Evolutionary conservation across 1,284 basidiomycete species (phyloP).

Genomic region (Rhodofomes roseus): DNA sequence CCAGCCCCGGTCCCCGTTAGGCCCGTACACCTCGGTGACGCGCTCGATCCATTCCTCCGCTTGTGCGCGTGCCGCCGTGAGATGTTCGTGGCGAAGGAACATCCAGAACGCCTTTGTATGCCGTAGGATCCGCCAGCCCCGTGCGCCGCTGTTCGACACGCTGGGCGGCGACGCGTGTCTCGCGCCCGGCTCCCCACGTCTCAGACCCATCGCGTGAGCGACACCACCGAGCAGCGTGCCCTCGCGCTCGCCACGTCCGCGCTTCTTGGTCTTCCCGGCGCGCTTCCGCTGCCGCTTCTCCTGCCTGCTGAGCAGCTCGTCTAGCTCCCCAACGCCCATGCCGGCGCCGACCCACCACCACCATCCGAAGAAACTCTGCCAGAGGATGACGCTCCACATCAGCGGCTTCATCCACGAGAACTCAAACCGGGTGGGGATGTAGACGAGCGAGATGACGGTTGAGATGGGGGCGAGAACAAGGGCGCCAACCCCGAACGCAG

Average conservation of each 20-base stretch:
- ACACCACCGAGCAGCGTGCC: constrained; percentile 34
- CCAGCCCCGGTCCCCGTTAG: constrained; percentile 50
- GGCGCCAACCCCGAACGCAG: constrained; percentile 86
- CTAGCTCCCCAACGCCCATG: constrained; percentile 61
- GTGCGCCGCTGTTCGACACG: not conserved
- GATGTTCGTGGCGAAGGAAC: constrained; percentile 51
- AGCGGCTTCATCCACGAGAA: constrained; percentile 84
- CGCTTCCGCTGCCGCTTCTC: constrained; percentile 55
- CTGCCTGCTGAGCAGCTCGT: constrained; percentile 55
- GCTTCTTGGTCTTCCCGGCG: constrained; percentile 34
- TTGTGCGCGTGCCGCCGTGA: constrained; percentile 61
- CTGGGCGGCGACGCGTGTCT: too few species aligned
- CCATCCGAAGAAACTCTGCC: constrained; percentile 92
- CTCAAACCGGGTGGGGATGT: constrained; percentile 77
- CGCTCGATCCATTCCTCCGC: constrained; percentile 61
- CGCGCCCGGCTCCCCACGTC: not conserved
- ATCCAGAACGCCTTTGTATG: constrained; percentile 8
- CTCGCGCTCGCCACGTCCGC: constrained; percentile 42
- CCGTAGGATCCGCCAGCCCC: constrained; percentile 1
- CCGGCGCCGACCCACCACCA: constrained; percentile 99
- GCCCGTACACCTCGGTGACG: constrained; percentile 52
- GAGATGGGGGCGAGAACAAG: constrained; percentile 75
- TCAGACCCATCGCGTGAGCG: constrained; percentile 5
- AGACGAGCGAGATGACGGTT: constrained; percentile 82
- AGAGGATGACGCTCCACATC: constrained; percentile 84